Conservation (phyloP, 2,329 filamentous ascomycete species). For the Bimuria novae-zelandiae region DNA sequence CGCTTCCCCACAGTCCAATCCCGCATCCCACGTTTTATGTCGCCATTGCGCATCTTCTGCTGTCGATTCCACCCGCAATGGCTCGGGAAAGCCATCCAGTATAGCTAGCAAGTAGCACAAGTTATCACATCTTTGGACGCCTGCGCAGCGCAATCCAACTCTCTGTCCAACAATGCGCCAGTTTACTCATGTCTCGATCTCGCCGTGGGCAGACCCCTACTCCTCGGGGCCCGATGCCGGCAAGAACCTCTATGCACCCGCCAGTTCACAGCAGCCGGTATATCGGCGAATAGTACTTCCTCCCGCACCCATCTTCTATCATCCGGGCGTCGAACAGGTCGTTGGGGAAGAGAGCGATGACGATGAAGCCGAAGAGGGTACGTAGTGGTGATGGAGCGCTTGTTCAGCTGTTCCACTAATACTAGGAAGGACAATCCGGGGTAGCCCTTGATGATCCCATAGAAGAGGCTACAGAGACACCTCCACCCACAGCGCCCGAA, state of each 20-base stretch:
- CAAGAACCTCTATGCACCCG: slow-evolving; percentile 22
- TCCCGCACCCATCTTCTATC: slow-evolving; percentile 27
- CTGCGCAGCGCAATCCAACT: slow-evolving; percentile 21
- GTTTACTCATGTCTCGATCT: slow-evolving; percentile 38
- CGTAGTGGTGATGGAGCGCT: slow-evolving; percentile 1
- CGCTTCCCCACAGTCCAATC: slow-evolving; percentile 41
- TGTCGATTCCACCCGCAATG: slow-evolving; percentile 36
- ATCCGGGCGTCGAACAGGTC: slow-evolving; percentile 30
- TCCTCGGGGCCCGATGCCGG: slow-evolving; percentile 19
- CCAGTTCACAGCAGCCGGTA: slow-evolving; percentile 19
- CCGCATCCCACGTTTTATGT: slow-evolving; percentile 43
- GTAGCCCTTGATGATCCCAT: slow-evolving; percentile 18
- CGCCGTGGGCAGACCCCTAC: slow-evolving; percentile 42
- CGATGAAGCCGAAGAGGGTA: slow-evolving; percentile 22
- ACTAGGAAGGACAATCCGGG: slow-evolving; percentile 25
- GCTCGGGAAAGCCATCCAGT: slow-evolving; percentile 31
- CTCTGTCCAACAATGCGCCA: slow-evolving; percentile 36
- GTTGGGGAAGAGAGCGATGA: slow-evolving; percentile 27
- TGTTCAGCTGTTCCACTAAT: slow-evolving; percentile 20
- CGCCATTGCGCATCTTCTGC: slow-evolving; percentile 36
- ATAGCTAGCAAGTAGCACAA: slow-evolving; percentile 42
- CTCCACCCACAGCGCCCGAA: slow-evolving; percentile 16
- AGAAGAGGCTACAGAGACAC: slow-evolving; percentile 16
- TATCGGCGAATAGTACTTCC: slow-evolving; percentile 32
- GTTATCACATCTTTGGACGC: slow-evolving; percentile 28